Conservation (phyloP, 2,329 filamentous ascomycete genomes). For the Aspergillus neoniger region DNA sequence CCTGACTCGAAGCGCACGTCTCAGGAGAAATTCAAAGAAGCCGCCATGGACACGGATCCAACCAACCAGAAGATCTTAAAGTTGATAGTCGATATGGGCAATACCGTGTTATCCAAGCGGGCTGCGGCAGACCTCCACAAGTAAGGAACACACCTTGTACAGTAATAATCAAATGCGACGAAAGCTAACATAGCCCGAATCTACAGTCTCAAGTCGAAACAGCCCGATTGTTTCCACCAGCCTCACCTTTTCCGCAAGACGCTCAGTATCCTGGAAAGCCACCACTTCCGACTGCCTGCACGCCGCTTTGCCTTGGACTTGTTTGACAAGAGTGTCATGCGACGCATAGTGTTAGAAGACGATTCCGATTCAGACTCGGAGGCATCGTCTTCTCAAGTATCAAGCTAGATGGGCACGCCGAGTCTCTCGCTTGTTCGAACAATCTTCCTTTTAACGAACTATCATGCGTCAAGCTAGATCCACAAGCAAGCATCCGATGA, state of each 20-base stretch:
- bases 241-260: slow-evolving; percentile 80
- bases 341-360: slow-evolving; percentile 79
- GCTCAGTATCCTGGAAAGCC: slow-evolving; percentile 80
- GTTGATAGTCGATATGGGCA: slow-evolving; percentile 83
- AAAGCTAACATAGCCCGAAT: slow-evolving; percentile 16
- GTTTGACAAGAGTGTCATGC: slow-evolving; percentile 87
- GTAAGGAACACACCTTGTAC: slow-evolving; percentile 39
- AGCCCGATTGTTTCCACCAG: slow-evolving; percentile 73
- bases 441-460: background rate
- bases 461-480: background rate
- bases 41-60: slow-evolving; percentile 62
- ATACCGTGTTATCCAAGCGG: slow-evolving; percentile 88
- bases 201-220: slow-evolving; percentile 71
- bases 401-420: slow-evolving; percentile 13
- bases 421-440: background rate
- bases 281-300: slow-evolving; percentile 84
- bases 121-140: slow-evolving; percentile 75
- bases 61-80: slow-evolving; percentile 75
- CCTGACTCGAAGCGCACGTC: slow-evolving; percentile 45
- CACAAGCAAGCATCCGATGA: background rate
- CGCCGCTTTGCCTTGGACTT: slow-evolving; percentile 89
- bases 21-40: slow-evolving; percentile 55
- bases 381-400: slow-evolving; percentile 30
- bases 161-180: background rate
- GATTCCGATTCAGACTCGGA: slow-evolving; percentile 51